These are phyloP conservation scores for Tolypocladium album DNA, from an alignment of 2,329 filamentous ascomycete species.

Conservation along the genomic window DNA sequence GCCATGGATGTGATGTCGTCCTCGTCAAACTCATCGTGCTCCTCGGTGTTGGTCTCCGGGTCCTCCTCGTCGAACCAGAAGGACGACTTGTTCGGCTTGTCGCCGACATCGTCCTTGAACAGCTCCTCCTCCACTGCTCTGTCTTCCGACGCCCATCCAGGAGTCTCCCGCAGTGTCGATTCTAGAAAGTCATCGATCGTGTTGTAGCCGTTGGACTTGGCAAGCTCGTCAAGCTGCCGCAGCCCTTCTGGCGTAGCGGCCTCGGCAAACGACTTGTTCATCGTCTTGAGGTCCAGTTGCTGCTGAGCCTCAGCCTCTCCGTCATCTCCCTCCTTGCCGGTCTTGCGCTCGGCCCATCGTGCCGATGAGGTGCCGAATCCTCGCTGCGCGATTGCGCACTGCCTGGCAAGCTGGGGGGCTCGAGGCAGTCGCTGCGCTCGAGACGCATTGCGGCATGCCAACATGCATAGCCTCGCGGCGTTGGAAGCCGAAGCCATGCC, in stretches of 20 bases:
- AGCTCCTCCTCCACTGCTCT: constrained; percentile 20
- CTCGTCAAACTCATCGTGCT: constrained; percentile 56
- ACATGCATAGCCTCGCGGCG: constrained; percentile 24
- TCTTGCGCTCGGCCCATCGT: constrained; percentile 7
- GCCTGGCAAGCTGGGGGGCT: constrained; percentile 13
- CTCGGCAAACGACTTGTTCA: constrained; percentile 19
- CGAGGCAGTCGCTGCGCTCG: constrained; percentile 12
- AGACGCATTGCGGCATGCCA: constrained; percentile 20
- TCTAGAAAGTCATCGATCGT: constrained; percentile 22
- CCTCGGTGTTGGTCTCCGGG: constrained; percentile 35
- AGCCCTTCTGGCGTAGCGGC: constrained; percentile 19
- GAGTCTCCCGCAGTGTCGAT: constrained; percentile 14
- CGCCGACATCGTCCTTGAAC: constrained; percentile 17
- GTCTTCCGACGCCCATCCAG: constrained; percentile 20
- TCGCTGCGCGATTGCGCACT: constrained; percentile 11
- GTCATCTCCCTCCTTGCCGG: constrained; percentile 7
- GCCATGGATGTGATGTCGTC: constrained; percentile 77
- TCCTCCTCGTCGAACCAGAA: constrained; percentile 43
- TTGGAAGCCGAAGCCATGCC: constrained; percentile 28
- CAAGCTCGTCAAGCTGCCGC: constrained; percentile 22
- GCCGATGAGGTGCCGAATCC: constrained; percentile 20
- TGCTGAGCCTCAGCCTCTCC: constrained; percentile 9
- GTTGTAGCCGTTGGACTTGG: constrained; percentile 21
- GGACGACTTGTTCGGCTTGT: constrained; percentile 22
- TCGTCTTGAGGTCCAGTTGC: constrained; percentile 16